phyloP scores from a whole-genome alignment of 352 stramenopile genomes.

The Globisporangium paddicum region DNA sequence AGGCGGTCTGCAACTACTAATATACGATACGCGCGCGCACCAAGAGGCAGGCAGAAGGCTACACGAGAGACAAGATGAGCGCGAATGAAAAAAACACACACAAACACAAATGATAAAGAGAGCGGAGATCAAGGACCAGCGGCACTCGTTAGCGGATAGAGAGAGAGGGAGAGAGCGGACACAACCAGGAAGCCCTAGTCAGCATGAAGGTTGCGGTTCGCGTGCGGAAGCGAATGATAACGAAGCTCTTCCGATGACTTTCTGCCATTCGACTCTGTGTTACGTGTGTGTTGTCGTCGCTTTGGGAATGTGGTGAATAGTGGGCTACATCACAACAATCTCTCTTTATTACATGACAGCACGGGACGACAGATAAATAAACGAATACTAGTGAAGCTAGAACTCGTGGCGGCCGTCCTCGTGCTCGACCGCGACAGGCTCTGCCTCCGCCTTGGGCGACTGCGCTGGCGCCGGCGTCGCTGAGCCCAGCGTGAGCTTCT shows the following conservation, averaged over 20 bases:
- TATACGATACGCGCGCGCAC: constrained; percentile 4
- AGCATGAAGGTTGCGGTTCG: no score
- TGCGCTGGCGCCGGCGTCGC: neutral
- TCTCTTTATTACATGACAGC: constrained; percentile 1
- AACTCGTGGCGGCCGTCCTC: constrained; percentile 56
- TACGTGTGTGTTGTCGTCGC: no score
- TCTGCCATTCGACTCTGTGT: no score
- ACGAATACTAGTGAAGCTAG: constrained; percentile 16
- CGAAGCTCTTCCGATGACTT: no score
- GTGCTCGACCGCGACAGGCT: constrained; percentile 22
- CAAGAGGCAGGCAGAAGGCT: neutral
- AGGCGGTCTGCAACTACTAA: constrained; percentile 4
- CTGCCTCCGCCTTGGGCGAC: constrained; percentile 6
- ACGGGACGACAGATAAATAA: neutral
- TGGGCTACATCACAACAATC: neutral
- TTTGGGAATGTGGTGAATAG: neutral
- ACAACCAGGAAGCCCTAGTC: no score
- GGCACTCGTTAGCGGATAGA: neutral
- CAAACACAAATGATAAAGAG: neutral
- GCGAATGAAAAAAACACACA: neutral
- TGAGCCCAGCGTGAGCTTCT: constrained; percentile 14
- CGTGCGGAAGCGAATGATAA: no score
- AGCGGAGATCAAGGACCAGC: neutral
- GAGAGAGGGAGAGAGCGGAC: no score
- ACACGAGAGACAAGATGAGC: neutral